Conservation (phyloP, 495 filamentous ascomycete species). For the Penicillium flavigenum region DNA sequence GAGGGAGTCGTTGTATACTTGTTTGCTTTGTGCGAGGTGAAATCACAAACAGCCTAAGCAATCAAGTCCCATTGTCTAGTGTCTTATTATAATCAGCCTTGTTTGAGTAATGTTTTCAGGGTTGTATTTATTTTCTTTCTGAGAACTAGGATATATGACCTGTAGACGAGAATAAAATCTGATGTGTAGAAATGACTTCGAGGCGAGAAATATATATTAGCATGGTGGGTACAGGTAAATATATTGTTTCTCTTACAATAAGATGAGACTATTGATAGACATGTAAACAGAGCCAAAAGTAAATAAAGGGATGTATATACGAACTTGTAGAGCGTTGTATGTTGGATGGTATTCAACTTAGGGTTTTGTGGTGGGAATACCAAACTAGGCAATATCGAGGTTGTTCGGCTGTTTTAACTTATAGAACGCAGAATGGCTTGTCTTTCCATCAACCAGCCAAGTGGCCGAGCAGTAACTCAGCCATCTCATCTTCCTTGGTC, state of each 20-base stretch:
- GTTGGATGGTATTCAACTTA: neutral
- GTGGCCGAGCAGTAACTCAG: slow-evolving; percentile 31
- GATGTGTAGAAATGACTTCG: neutral
- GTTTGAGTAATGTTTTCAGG: no score
- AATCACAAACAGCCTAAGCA: no score
- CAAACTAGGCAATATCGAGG: no score
- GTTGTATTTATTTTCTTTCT: no score
- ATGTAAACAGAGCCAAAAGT: neutral
- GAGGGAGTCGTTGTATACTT: no score
- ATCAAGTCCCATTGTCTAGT: no score
- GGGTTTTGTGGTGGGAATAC: neutral
- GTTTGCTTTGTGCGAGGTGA: no score
- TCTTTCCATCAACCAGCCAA: slow-evolving; percentile 21
- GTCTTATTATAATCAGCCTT: no score
- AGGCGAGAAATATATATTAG: neutral
- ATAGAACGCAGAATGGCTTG: no score
- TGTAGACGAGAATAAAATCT: neutral
- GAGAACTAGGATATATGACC: no score
- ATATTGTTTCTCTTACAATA: neutral
- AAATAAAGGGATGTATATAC: neutral
- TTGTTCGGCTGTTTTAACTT: no score
- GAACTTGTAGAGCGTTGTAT: neutral
- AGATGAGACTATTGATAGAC: neutral
- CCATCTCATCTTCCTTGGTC: slow-evolving; percentile 35
- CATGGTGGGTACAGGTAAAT: neutral